Evolutionary conservation across 805 yeast genomes (phyloP).

Genomic region (Middelhovenomyces tepae): DNA sequence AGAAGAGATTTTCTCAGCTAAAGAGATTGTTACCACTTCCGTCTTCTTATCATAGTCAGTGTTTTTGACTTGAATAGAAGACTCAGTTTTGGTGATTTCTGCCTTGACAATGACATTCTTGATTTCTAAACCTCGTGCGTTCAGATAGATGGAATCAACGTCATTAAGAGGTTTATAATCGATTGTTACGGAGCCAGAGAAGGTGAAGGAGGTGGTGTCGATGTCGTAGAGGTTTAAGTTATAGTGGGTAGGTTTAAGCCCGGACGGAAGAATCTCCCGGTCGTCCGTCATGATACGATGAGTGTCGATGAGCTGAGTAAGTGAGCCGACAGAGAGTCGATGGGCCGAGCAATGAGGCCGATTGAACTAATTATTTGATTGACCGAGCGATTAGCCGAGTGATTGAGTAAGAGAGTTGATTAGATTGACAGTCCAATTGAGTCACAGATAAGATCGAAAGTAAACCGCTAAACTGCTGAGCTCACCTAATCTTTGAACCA

Average conservation of each 20-base stretch:
- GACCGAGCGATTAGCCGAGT: too few relatives aligned
- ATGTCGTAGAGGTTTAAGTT: slow-evolving; percentile 54
- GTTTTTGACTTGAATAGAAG: slow-evolving; percentile 22
- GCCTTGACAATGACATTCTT: slow-evolving; percentile 26
- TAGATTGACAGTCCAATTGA: too few relatives aligned
- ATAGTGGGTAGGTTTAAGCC: slow-evolving; percentile 69
- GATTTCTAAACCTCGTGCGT: slow-evolving; percentile 44
- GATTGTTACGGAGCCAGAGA: slow-evolving; percentile 30
- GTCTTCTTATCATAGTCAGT: slow-evolving; percentile 35
- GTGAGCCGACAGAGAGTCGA: too few relatives aligned
- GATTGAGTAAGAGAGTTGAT: too few relatives aligned
- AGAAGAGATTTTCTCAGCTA: slow-evolving; percentile 33
- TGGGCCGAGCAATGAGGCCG: too few relatives aligned
- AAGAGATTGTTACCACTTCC: slow-evolving; percentile 52
- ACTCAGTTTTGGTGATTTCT: slow-evolving; percentile 16
- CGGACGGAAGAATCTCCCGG: slow-evolving; percentile 47
- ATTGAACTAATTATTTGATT: too few relatives aligned
- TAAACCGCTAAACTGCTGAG: too few relatives aligned
- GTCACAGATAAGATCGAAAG: too few relatives aligned
- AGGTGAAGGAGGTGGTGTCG: slow-evolving; percentile 34
- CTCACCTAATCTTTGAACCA: too few relatives aligned
- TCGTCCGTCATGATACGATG: too few relatives aligned
- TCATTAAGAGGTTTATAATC: slow-evolving; percentile 35
- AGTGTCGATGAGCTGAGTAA: too few relatives aligned
- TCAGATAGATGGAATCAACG: slow-evolving; percentile 45